Percentiles rank a stretch among this genome's conserved stretches.
phyloP scores from a whole-genome alignment of 192 early-diverging fungal genomes.

The Backusella australiensis region DNA sequence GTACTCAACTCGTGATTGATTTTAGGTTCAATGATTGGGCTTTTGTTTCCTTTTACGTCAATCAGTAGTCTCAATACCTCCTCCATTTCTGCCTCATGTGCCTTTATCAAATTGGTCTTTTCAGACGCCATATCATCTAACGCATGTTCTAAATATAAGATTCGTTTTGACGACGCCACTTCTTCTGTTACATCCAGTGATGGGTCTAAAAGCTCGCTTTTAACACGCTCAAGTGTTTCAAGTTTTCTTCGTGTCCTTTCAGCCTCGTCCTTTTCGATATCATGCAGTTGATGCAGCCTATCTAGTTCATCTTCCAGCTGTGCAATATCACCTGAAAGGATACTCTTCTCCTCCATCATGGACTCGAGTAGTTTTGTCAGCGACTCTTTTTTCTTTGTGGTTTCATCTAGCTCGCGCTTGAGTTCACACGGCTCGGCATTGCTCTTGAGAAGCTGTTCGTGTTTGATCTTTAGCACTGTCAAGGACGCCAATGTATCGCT shows the following conservation, averaged over 20 bases:
- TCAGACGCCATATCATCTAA: not conserved
- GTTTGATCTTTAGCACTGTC: not conserved
- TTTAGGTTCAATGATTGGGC: not conserved
- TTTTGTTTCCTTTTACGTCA: not conserved
- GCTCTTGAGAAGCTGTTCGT: not conserved
- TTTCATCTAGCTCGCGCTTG: not conserved
- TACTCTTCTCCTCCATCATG: not conserved
- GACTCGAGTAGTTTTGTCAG: not conserved
- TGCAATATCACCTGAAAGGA: not conserved
- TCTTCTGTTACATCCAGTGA: not conserved
- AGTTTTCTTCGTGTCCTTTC: not conserved
- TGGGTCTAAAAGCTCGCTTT: not conserved
- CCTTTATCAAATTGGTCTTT: not conserved
- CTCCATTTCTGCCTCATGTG: not conserved
- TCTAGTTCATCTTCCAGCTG: not conserved
- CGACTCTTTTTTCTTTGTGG: not conserved
- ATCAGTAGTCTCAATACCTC: not conserved
- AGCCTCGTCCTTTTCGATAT: not conserved
- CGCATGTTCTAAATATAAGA: not conserved
- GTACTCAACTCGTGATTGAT: not conserved
- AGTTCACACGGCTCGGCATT: not conserved
- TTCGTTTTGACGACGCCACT: not conserved
- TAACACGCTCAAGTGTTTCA: not conserved
- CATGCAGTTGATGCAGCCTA: slow-evolving; percentile 1
- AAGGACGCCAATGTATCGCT: slow-evolving; percentile 4